These are phyloP conservation scores for Leccinum olivaceopallidum DNA, from an alignment of 768 basidiomycete genomes.

Conservation along the genomic window DNA sequence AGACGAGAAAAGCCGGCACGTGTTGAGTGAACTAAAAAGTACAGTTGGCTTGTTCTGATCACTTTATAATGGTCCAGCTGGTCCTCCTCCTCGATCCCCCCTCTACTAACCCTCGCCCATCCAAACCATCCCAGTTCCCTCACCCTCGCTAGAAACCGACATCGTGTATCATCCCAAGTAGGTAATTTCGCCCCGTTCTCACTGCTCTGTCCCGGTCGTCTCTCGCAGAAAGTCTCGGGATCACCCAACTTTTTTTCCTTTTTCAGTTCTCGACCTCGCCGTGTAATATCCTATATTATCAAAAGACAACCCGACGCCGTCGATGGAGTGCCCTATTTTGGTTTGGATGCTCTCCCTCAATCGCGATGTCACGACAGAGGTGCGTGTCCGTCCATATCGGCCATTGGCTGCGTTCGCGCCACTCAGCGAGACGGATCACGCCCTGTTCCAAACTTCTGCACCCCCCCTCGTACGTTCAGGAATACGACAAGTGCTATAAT, in stretches of 20 bases:
- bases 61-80: slow-evolving; percentile 28
- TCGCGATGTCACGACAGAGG: slow-evolving; percentile 67
- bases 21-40: slow-evolving; percentile 27
- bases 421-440: slow-evolving; percentile 5
- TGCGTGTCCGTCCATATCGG: slow-evolving; percentile 29
- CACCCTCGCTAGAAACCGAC: background rate
- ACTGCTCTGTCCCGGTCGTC: background rate
- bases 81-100: slow-evolving; percentile 5
- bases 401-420: background rate
- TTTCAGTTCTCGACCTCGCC: background rate
- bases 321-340: slow-evolving; percentile 64
- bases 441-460: slow-evolving; percentile 2
- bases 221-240: background rate
- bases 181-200: background rate
- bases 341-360: slow-evolving; percentile 83
- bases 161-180: background rate
- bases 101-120: background rate
- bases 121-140: background rate
- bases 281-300: slow-evolving; percentile 5
- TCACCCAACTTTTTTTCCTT: background rate
- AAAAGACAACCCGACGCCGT: background rate
- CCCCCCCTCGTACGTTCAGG: slow-evolving; percentile 41
- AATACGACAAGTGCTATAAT: slow-evolving; percentile 68
- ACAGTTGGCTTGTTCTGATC: slow-evolving; percentile 26
- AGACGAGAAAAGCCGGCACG: slow-evolving; percentile 18